phyloP scores from a whole-genome alignment of 306 rosid genomes.

The Notholithocarpus densiflorus region DNA sequence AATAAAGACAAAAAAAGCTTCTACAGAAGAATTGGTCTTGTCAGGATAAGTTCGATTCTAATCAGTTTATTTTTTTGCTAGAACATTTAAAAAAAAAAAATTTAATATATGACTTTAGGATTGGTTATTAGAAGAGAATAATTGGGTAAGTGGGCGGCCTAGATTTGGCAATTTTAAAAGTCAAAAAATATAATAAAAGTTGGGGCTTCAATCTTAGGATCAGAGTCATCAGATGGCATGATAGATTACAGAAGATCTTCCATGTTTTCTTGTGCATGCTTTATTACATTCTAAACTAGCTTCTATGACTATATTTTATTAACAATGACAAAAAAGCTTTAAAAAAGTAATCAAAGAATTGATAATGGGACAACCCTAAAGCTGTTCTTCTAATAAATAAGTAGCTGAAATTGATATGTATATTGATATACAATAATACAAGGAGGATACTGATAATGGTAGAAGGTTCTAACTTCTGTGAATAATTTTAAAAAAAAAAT shows the following conservation, averaged over 20 bases:
- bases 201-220: slow-evolving; percentile 36
- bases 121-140: slow-evolving; percentile 42
- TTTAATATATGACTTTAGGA: neutral
- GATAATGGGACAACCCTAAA: slow-evolving; percentile 2
- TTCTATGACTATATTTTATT: neutral
- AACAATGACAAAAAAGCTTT: slow-evolving; percentile 12
- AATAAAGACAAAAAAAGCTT: slow-evolving; percentile 10
- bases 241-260: slow-evolving; percentile 69
- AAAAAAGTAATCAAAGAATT: slow-evolving; percentile 13
- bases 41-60: slow-evolving; percentile 33
- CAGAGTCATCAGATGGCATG: slow-evolving; percentile 20
- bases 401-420: slow-evolving; percentile 9
- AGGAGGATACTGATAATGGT: slow-evolving; percentile 12
- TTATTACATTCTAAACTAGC: slow-evolving; percentile 22
- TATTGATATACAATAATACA: neutral
- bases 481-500: fast-evolving
- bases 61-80: neutral
- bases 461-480: slow-evolving; percentile 16
- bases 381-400: neutral
- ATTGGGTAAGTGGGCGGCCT: slow-evolving; percentile 40
- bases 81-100: too few species aligned
- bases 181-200: slow-evolving; percentile 24
- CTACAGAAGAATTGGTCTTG: slow-evolving; percentile 27
- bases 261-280: slow-evolving; percentile 46
- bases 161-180: slow-evolving; percentile 29